phyloP scores from a whole-genome alignment of 805 yeast species.

The Kodamaea hsintzibuensis region DNA sequence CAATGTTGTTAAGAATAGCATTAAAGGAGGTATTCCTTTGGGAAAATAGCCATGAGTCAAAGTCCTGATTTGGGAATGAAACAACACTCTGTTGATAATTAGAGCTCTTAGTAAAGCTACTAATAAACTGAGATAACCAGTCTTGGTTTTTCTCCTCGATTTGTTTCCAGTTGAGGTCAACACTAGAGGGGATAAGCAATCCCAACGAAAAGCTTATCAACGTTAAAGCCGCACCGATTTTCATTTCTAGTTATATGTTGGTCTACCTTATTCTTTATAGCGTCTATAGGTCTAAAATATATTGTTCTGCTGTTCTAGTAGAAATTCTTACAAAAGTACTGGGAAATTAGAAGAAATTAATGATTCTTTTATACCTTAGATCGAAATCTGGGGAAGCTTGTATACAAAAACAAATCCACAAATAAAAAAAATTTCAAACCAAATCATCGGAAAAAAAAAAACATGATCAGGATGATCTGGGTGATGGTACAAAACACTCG shows the following conservation, averaged over 20 bases:
- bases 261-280: neutral
- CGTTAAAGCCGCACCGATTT: neutral
- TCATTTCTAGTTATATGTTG: neutral
- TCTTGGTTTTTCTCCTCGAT: neutral
- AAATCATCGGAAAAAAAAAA: neutral
- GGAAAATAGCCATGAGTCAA: neutral
- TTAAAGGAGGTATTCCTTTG: constrained; percentile 46
- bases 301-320: neutral
- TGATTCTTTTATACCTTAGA: neutral
- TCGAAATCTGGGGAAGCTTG: constrained; percentile 6
- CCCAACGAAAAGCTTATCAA: neutral
- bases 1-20: constrained; percentile 55
- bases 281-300: neutral
- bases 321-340: neutral
- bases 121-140: neutral
- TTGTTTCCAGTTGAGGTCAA: neutral
- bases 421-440: constrained; percentile 3
- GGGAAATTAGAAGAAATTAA: neutral
- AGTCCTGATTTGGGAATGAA: neutral
- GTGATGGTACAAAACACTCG: neutral
- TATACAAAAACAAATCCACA: constrained; percentile 2
- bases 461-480: constrained; percentile 2
- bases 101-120: neutral
- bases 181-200: neutral
- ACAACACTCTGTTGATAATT: neutral